These are phyloP conservation scores for Penicillium sp. DNA, from an alignment of 2,329 filamentous ascomycete species.

Conservation along the genomic window DNA sequence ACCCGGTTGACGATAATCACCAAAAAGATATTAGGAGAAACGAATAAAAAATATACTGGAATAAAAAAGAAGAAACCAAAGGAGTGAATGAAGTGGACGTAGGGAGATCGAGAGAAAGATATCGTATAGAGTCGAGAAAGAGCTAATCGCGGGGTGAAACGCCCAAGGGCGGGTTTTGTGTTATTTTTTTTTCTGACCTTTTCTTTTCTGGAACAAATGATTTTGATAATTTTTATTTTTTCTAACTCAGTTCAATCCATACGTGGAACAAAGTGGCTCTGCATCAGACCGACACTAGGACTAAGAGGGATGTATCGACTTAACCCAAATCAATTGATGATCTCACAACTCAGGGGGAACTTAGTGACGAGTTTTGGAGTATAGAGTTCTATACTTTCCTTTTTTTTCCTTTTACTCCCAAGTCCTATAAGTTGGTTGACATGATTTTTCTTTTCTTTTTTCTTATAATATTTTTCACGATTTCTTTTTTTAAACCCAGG, in stretches of 20 bases:
- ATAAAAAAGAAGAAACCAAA: constrained; percentile 21
- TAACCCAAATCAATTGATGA: constrained; percentile 24
- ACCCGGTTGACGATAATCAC: constrained; percentile 8
- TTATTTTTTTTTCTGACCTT: constrained; percentile 14
- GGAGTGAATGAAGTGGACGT: constrained; percentile 28
- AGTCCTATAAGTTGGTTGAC: too few species aligned
- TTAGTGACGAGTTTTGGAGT: constrained; percentile 5
- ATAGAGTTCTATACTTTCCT: not conserved
- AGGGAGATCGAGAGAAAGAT: constrained; percentile 23
- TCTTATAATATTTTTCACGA: not conserved
- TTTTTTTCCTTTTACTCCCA: too few species aligned
- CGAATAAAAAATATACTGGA: constrained; percentile 4
- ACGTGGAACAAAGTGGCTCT: constrained; percentile 28
- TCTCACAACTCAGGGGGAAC: constrained; percentile 23
- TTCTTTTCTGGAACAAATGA: constrained; percentile 3
- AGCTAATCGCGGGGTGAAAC: constrained; percentile 41
- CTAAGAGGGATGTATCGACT: constrained; percentile 27
- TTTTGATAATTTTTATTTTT: constrained; percentile 9
- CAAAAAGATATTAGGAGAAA: constrained; percentile 16
- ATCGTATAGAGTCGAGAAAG: constrained; percentile 24
- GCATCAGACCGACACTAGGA: constrained; percentile 25
- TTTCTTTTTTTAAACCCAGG: constrained; percentile 12
- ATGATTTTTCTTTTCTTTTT: not conserved
- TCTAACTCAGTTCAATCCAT: constrained; percentile 17
- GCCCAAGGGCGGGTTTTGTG: constrained; percentile 27